Base-by-base conservation (phyloP, 164 flowering plant genomes). In the Magnolia kwangsiensis region DNA sequence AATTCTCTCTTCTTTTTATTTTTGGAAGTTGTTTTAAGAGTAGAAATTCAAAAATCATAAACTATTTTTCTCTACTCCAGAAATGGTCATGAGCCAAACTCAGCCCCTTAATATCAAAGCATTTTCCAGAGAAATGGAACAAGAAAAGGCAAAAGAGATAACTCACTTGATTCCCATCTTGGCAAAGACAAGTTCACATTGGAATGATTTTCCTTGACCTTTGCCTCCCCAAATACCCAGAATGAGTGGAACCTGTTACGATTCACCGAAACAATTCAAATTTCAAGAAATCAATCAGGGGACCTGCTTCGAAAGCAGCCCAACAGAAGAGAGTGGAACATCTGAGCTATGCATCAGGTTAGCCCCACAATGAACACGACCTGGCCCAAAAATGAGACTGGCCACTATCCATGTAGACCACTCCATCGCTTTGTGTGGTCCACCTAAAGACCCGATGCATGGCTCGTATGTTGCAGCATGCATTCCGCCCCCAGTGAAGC, bases 151-250 rank as follows among this genome's bases (percentile, higher is more conserved):
- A 8, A 20, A 7, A 18, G 50, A 68, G 31, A 10, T 21, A 29
- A 78, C 84, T 77, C 76, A 85, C 88, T 58, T 85, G 79, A 85
- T 85, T 73, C 88, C 88, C 88, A 85, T 78, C 81, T 85, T 85
- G 76, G 85, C 83, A 67, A 85, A 81, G 76, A 89, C 90, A 64
- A 89, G 91, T 79, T 89, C 91, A 81, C 89, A 87, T 70, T 89
- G 91, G 88, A 89, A 89, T 18, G 91, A 86, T 78, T 87, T 89
- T 5, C 91, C 90, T 67, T 89, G 91, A 76, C 90, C 90, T 80
- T 87, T 89, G 73, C 90, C 91, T 85, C 90, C 90, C 89, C 92
- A 89, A 24, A 89, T 51, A 80, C 84, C 91, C 77, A 87, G 72
- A 63, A 89, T 87, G 27, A 87, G 88, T 78, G 89, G 91, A 75